Percentiles rank a stretch among this genome's conserved stretches.
phyloP scores from a whole-genome alignment of 176 grass and related monocot genomes.

The Hsuehochloa calcarea region DNA sequence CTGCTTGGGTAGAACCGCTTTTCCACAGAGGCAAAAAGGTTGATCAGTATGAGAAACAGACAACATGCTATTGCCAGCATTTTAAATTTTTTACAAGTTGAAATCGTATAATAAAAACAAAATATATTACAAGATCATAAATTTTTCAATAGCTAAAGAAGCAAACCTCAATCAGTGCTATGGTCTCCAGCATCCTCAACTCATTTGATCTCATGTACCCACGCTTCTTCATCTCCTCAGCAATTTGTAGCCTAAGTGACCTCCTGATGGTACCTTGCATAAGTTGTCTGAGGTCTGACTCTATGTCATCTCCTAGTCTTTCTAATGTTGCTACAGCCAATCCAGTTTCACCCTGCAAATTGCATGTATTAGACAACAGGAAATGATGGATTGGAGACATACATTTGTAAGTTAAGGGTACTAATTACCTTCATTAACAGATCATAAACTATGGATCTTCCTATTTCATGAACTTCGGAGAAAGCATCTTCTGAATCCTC shows the following conservation, averaged over 20 bases:
- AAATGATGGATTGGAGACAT: neutral
- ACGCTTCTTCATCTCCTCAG: constrained; percentile 72
- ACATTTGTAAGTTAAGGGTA: constrained; percentile 20
- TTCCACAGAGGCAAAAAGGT: constrained; percentile 38
- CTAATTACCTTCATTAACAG: constrained; percentile 77
- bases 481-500: constrained; percentile 67
- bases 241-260: constrained; percentile 72
- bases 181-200: constrained; percentile 68
- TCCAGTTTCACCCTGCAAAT: constrained; percentile 74
- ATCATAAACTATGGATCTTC: constrained; percentile 88
- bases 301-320: constrained; percentile 86
- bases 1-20: constrained; percentile 89
- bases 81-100: neutral
- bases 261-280: constrained; percentile 89
- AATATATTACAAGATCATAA: constrained; percentile 2
- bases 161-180: constrained; percentile 86
- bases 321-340: constrained; percentile 81
- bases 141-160: constrained; percentile 24
- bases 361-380: constrained; percentile 36
- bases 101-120: constrained; percentile 5
- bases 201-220: constrained; percentile 75
- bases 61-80: neutral
- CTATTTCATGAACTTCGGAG: constrained; percentile 82
- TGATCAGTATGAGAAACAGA: constrained; percentile 39
- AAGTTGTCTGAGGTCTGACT: constrained; percentile 72